Percentiles rank a stretch among this genome's conserved stretches.
Conservation (phyloP, 2,329 filamentous ascomycete species). For the Pyricularia sp. region DNA sequence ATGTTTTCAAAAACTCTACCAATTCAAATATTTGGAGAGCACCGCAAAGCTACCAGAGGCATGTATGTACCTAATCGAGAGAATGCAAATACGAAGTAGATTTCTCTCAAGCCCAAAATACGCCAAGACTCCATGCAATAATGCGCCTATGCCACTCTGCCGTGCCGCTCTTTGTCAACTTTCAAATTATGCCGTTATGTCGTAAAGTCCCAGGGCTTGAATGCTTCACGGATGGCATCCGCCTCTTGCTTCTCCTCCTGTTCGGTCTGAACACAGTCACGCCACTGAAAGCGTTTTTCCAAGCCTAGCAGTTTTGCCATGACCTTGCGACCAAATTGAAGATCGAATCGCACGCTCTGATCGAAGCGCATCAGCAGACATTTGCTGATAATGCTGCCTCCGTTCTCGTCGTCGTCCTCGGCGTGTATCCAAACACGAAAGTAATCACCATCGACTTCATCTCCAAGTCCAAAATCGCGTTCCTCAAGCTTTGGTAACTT, state of each 20-base stretch:
- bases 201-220: constrained; percentile 80
- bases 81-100: neutral
- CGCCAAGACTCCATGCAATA: neutral
- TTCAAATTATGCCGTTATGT: constrained; percentile 22
- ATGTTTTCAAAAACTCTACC: neutral
- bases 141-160: neutral
- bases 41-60: neutral
- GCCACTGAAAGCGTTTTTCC: constrained; percentile 71
- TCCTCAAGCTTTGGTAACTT: constrained; percentile 37
- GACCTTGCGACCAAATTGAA: constrained; percentile 81
- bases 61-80: neutral
- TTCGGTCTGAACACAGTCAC: constrained; percentile 64
- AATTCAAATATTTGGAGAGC: neutral
- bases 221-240: constrained; percentile 65
- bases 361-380: constrained; percentile 64
- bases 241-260: constrained; percentile 71
- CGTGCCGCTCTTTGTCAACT: neutral
- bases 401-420: constrained; percentile 25
- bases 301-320: constrained; percentile 76
- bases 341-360: constrained; percentile 63
- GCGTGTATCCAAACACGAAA: constrained; percentile 76
- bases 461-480: constrained; percentile 34
- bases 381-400: constrained; percentile 42
- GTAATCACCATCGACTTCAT: constrained; percentile 48
- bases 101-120: neutral